phyloP scores from a whole-genome alignment of 2,329 filamentous ascomycete species.

The Chaetomium globosum region DNA sequence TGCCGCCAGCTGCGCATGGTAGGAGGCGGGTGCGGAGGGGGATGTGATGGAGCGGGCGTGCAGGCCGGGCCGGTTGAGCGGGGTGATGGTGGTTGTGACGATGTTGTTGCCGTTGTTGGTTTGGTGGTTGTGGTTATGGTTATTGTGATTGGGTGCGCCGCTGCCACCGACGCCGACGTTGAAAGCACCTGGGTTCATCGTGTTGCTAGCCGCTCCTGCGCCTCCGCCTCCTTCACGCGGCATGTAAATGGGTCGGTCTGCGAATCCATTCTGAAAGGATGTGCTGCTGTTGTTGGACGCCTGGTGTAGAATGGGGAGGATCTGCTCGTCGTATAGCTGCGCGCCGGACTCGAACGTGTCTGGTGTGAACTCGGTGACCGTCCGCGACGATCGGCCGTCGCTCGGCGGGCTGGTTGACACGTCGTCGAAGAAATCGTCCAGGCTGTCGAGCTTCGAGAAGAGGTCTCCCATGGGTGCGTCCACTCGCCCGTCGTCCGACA shows the following conservation, averaged over 20 bases:
- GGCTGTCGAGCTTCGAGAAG: slow-evolving; percentile 74
- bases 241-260: slow-evolving; percentile 67
- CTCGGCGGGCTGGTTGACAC: slow-evolving; percentile 61
- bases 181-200: slow-evolving; percentile 66
- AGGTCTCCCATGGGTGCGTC: slow-evolving; percentile 81
- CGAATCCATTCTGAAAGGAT: slow-evolving; percentile 86
- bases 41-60: slow-evolving; percentile 86
- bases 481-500: slow-evolving; percentile 77
- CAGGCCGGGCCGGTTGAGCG: slow-evolving; percentile 61
- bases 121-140: slow-evolving; percentile 2
- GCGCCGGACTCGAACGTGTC: slow-evolving; percentile 73
- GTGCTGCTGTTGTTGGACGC: slow-evolving; percentile 75
- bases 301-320: slow-evolving; percentile 84
- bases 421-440: slow-evolving; percentile 83
- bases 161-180: slow-evolving; percentile 34
- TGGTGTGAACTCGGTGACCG: slow-evolving; percentile 65
- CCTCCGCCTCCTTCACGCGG: slow-evolving; percentile 54
- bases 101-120: slow-evolving; percentile 6
- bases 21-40: slow-evolving; percentile 63
- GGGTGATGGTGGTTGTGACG: slow-evolving; percentile 36
- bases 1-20: slow-evolving; percentile 52
- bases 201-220: slow-evolving; percentile 44
- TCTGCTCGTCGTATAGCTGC: slow-evolving; percentile 89
- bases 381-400: slow-evolving; percentile 63
- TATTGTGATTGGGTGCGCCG: neutral